phyloP scores from a whole-genome alignment of 345 rosid species.

The Arabidopsis suecica region DNA sequence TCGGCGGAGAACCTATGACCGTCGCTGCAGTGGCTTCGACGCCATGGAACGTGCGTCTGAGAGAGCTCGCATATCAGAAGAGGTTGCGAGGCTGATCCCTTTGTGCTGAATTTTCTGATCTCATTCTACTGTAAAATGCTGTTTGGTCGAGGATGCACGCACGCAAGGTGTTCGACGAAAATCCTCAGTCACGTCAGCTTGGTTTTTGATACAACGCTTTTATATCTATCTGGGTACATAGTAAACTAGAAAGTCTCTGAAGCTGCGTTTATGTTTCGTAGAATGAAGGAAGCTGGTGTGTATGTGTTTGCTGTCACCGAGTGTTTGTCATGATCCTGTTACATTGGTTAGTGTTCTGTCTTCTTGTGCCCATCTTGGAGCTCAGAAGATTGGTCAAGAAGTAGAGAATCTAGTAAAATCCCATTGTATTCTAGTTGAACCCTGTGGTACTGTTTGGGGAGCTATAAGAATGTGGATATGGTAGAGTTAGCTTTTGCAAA shows the following conservation, averaged over 20 bases:
- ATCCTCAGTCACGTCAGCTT: slow-evolving; percentile 48
- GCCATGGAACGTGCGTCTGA: not conserved
- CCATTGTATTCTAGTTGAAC: slow-evolving; percentile 36
- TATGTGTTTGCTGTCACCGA: too few relatives aligned
- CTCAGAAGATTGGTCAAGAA: too few relatives aligned
- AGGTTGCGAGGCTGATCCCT: slow-evolving; percentile 52
- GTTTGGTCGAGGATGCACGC: slow-evolving; percentile 46
- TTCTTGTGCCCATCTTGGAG: too few relatives aligned
- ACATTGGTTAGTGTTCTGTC: too few relatives aligned
- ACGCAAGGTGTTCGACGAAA: slow-evolving; percentile 73
- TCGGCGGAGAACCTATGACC: not conserved
- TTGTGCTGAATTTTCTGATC: slow-evolving; percentile 72
- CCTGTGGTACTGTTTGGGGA: slow-evolving; percentile 90
- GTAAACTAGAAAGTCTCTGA: slow-evolving; percentile 50
- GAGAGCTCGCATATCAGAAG: slow-evolving; percentile 44
- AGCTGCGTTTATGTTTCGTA: slow-evolving; percentile 56
- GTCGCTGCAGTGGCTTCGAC: not conserved
- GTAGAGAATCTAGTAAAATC: too few relatives aligned
- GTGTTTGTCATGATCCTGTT: too few relatives aligned
- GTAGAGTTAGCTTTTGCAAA: slow-evolving; percentile 77
- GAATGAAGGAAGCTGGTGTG: not conserved
- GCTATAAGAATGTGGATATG: slow-evolving; percentile 60
- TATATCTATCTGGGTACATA: slow-evolving; percentile 65
- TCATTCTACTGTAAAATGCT: slow-evolving; percentile 60
- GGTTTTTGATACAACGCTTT: slow-evolving; percentile 79